These are phyloP conservation scores for Fusarium nodosum DNA, from an alignment of 2,329 filamentous ascomycete genomes.

Conservation along the genomic window DNA sequence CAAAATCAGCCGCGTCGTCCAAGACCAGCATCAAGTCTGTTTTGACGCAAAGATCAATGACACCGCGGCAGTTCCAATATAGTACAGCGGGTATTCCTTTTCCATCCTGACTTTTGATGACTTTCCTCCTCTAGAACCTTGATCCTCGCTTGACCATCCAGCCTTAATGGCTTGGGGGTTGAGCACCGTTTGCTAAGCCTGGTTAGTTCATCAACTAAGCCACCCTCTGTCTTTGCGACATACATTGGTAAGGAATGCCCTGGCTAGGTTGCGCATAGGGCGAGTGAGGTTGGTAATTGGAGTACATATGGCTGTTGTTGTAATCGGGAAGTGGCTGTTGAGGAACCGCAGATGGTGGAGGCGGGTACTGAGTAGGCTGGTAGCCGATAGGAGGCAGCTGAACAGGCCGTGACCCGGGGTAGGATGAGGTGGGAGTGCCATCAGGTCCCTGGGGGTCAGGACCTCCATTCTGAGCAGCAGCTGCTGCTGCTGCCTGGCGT, in stretches of 20 bases:
- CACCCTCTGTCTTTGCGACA: conserved; percentile 48
- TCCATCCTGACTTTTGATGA: conserved; percentile 49
- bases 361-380: conserved; percentile 74
- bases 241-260: conserved; percentile 73
- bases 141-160: conserved; percentile 30
- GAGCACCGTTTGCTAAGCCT: conserved; percentile 53
- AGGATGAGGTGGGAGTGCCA: conserved; percentile 64
- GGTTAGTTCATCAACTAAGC: conserved; percentile 34
- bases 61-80: conserved; percentile 42
- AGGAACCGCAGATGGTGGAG: conserved; percentile 68
- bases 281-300: conserved; percentile 70
- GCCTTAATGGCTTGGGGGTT: conserved; percentile 53
- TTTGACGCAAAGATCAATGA: conserved; percentile 7
- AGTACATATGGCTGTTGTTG: conserved; percentile 66
- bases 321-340: conserved; percentile 70
- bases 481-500: conserved; percentile 65
- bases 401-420: conserved; percentile 69
- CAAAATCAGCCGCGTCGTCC: conserved; percentile 3
- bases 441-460: conserved; percentile 61
- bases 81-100: conserved; percentile 49
- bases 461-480: conserved; percentile 65
- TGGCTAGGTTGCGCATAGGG: conserved; percentile 69
- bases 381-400: conserved; percentile 84
- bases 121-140: conserved; percentile 48
- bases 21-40: not conserved